Evolutionary conservation across 2,329 filamentous ascomycete species (phyloP), one percentile per base, ranked within the genome.

Genomic region (Alternaria arborescens): DNA sequence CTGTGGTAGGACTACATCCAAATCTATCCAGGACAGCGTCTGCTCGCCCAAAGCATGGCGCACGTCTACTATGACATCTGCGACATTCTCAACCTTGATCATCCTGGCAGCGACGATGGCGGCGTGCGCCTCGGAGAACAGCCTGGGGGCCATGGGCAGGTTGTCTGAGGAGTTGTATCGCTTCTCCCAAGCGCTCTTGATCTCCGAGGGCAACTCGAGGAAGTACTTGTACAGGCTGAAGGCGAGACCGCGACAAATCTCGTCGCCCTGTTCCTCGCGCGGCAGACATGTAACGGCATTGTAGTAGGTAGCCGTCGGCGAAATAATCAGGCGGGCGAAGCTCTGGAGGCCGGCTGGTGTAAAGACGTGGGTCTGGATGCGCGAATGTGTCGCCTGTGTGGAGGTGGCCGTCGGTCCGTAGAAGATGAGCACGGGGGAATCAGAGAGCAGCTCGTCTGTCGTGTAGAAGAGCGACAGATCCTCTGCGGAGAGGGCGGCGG

Each of bases 151-250:
- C 42, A 88, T 89, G 41, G 87, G 87, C 5, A 90, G 88, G 52
- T 70, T 84, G 69, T 84, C 84, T 68, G 84, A 78, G 24, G 82
- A 79, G 63, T 83, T 83, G 55, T 83, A 81, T 54, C 84, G 79
- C 44, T 82, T 79, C 54, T 84, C 88, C 77, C 97, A 85, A 62
- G 88, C 85, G 71, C 84, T 84, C 82, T 93, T 97, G 74, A 93
- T 89, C 38, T 86, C 83, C 55, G 91, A 87, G 22, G 94, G 89
- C 53, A 99, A 84, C 80, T 98, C 94, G 62, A 87, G 86, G 76
- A 97, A 98, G 83, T 97, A 99, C 78, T 97, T 97, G 83, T 90
- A 91, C 68, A 99, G 84, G 58, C 92, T 93, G 79, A 98, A 97
- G 48, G 94, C 95, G 57, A 99, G 85, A 18, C 91, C 95, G 46